Conservation (phyloP, 2,329 filamentous ascomycete genomes). For the Graphiopsis chlorocephala region DNA sequence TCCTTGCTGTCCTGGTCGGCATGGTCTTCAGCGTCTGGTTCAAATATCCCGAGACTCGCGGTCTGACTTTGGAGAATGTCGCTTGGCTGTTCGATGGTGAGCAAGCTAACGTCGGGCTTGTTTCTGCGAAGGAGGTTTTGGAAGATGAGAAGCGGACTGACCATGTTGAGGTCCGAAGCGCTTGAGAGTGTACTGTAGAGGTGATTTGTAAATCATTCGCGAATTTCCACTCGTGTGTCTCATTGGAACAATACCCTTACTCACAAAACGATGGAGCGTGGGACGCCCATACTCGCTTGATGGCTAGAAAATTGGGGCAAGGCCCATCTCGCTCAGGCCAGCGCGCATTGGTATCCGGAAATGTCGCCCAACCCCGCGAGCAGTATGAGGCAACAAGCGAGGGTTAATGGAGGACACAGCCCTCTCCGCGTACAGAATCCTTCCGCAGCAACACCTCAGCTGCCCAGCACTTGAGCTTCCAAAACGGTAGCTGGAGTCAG, state of each 20-base stretch:
- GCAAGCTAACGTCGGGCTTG: background rate
- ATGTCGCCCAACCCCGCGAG: background rate
- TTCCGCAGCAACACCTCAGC: too few relatives aligned
- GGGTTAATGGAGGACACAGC: too few relatives aligned
- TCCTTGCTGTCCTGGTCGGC: slow-evolving; percentile 31
- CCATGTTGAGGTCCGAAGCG: background rate
- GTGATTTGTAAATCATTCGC: background rate
- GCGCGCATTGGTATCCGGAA: background rate
- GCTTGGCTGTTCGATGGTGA: slow-evolving; percentile 41
- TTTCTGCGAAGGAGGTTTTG: slow-evolving; percentile 1
- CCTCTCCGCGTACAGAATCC: too few relatives aligned
- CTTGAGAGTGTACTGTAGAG: background rate
- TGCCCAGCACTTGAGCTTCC: too few relatives aligned
- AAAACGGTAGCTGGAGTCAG: too few relatives aligned
- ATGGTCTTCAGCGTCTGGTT: slow-evolving; percentile 50
- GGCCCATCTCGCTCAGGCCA: background rate
- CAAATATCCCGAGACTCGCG: slow-evolving; percentile 44
- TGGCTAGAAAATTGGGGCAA: background rate
- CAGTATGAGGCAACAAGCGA: background rate
- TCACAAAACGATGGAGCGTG: background rate
- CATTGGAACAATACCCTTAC: background rate
- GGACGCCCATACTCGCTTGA: background rate
- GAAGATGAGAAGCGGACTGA: background rate
- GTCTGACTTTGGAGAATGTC: slow-evolving; percentile 42
- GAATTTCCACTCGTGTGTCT: background rate